Conservation (phyloP, 1,284 basidiomycete species). For the Ustilago loliicola region DNA sequence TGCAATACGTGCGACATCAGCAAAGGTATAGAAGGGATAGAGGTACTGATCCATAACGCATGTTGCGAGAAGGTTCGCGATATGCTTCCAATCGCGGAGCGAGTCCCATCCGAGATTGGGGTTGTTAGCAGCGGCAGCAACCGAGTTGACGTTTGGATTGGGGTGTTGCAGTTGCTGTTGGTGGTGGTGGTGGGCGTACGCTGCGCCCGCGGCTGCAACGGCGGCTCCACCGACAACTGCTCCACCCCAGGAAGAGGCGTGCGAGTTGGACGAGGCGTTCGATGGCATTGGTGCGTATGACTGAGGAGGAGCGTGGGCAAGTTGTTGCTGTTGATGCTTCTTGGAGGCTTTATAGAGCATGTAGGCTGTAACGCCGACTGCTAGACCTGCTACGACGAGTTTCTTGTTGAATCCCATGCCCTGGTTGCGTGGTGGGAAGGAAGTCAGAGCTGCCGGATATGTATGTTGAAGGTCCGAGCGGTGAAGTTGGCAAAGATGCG, state of each 20-base stretch:
- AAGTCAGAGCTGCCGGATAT: background rate
- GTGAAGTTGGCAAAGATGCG: background rate
- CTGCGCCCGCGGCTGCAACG: slow-evolving; percentile 48
- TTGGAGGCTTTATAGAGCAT: slow-evolving; percentile 59
- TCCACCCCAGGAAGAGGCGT: slow-evolving; percentile 29
- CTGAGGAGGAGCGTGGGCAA: slow-evolving; percentile 1
- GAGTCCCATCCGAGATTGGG: slow-evolving; percentile 48
- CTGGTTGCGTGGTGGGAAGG: background rate
- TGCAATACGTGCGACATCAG: slow-evolving; percentile 48
- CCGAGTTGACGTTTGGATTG: background rate
- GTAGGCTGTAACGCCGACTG: slow-evolving; percentile 56
- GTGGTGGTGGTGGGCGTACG: slow-evolving; percentile 40
- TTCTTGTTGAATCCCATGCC: slow-evolving; percentile 63
- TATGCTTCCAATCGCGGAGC: slow-evolving; percentile 53
- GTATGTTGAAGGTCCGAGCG: too few relatives aligned
- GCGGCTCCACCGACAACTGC: slow-evolving; percentile 46
- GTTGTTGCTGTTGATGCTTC: slow-evolving; percentile 46
- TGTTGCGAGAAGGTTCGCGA: slow-evolving; percentile 56
- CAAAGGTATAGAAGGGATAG: slow-evolving; percentile 62
- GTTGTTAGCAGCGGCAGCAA: slow-evolving; percentile 21
- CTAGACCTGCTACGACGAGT: slow-evolving; percentile 61
- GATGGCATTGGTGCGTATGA: slow-evolving; percentile 22
- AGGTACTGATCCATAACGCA: slow-evolving; percentile 63
- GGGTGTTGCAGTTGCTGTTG: slow-evolving; percentile 29
- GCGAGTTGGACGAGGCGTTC: slow-evolving; percentile 22